Evolutionary conservation across 2,329 filamentous ascomycete species (phyloP).

Genomic region (Fusarium brevicatenulatum): DNA sequence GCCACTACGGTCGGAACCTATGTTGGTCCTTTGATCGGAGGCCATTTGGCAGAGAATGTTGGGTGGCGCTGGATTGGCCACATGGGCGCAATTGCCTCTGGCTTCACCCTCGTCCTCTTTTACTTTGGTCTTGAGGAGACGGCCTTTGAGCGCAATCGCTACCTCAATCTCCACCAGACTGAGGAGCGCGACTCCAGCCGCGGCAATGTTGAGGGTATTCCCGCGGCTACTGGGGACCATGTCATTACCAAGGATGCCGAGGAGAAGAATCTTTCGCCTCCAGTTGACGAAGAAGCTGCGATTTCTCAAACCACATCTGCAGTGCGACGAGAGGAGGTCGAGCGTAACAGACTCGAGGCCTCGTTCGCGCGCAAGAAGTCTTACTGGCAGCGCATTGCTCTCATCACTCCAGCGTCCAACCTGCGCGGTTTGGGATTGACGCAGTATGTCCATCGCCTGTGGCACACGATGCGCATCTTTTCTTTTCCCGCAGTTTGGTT

Average conservation of each 20-base stretch:
- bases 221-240: background rate
- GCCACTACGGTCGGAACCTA: constrained; percentile 67
- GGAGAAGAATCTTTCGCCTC: constrained; percentile 15
- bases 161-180: constrained; percentile 42
- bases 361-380: constrained; percentile 53
- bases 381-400: constrained; percentile 64
- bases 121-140: constrained; percentile 66
- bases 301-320: constrained; percentile 23
- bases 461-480: constrained; percentile 66
- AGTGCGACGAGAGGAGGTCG: constrained; percentile 22
- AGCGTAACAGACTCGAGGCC: constrained; percentile 37
- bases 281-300: constrained; percentile 17
- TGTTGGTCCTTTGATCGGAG: constrained; percentile 62
- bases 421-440: constrained; percentile 62
- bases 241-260: background rate
- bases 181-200: constrained; percentile 7
- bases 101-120: constrained; percentile 57
- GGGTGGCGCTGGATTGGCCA: constrained; percentile 67
- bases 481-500: constrained; percentile 67
- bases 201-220: constrained; percentile 31
- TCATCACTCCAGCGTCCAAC: constrained; percentile 66
- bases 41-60: constrained; percentile 59
- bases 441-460: constrained; percentile 64
- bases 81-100: constrained; percentile 61
- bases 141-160: constrained; percentile 56